Conservation (phyloP, 2,329 filamentous ascomycete genomes). For the Penicillium olsonii region DNA sequence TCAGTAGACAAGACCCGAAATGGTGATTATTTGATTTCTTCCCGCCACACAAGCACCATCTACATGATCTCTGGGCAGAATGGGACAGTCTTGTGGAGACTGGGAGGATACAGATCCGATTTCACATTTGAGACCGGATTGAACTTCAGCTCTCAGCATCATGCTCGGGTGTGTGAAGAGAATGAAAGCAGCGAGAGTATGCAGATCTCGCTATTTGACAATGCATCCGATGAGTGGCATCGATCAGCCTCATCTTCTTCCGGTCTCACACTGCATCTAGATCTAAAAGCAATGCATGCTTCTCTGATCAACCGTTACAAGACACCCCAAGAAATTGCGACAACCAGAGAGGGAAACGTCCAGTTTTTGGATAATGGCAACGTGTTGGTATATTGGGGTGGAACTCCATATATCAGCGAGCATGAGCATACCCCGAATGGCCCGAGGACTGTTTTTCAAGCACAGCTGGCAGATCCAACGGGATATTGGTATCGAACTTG, state of each 20-base stretch:
- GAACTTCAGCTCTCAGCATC: constrained; percentile 2
- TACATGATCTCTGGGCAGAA: background rate
- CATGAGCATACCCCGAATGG: background rate
- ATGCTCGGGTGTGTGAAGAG: background rate
- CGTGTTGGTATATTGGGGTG: background rate
- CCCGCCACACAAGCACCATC: background rate
- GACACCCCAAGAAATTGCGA: background rate
- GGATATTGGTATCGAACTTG: constrained; percentile 1
- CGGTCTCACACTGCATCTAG: background rate
- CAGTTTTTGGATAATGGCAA: background rate
- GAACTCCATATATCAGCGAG: background rate
- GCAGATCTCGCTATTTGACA: background rate
- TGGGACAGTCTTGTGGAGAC: background rate
- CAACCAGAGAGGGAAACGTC: background rate
- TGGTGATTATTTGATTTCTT: background rate
- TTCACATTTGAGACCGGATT: constrained; percentile 2
- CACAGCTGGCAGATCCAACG: background rate
- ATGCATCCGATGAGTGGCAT: background rate
- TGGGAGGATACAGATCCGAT: background rate
- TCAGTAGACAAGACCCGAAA: background rate
- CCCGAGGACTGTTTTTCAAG: background rate
- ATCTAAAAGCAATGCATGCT: background rate
- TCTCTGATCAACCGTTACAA: background rate
- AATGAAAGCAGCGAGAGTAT: background rate
- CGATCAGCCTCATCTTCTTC: background rate